Evolutionary conservation across 23 red algal genomes (phyloP), one percentile per base, ranked within the genome.

Genomic region (Gracilaria domingensis): DNA sequence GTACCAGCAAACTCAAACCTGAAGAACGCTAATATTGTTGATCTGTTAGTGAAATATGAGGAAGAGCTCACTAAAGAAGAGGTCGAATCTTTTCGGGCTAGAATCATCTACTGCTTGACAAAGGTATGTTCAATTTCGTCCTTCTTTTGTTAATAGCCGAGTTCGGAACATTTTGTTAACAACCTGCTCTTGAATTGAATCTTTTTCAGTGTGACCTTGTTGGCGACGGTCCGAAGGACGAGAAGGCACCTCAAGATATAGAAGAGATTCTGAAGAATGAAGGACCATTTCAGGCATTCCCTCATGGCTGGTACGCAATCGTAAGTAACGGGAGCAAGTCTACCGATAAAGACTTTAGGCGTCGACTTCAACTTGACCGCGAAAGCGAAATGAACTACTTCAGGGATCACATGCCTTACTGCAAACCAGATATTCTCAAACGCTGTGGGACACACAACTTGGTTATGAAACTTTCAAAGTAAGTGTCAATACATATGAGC

Each of bases 161-260:
- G n/a, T n/a, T n/a, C n/a, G n/a, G n/a, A n/a, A n/a, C n/a, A n/a
- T n/a, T n/a, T n/a, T n/a, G n/a, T n/a, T n/a, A n/a, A n/a, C n/a
- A n/a, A n/a, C n/a, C n/a, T n/a, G n/a, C n/a, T n/a, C n/a, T n/a
- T n/a, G n/a, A n/a, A n/a, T n/a, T n/a, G n/a, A n/a, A n/a, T n/a
- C n/a, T n/a, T n/a, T n/a, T n/a, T n/a, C n/a, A n/a, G 79, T 83
- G 79, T 35, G 79, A 83, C 28, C 54, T 83, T 11, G 79, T 83
- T 11, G 79, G 47, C 17, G 50, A 28, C 4, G 79, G 54, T 38
- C 79, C 79, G 14, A 23, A 35, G 8, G 13, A 51, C 7, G 25
- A 83, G 35, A 23, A 28, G 21, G 79, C 79, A 17, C 50, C 79
- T 58, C 54, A 58, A 18, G 79, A 83, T 30, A 83, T 83, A 18